phyloP scores from a whole-genome alignment of 352 stramenopile genomes.

The Globisporangium megalacanthum region DNA sequence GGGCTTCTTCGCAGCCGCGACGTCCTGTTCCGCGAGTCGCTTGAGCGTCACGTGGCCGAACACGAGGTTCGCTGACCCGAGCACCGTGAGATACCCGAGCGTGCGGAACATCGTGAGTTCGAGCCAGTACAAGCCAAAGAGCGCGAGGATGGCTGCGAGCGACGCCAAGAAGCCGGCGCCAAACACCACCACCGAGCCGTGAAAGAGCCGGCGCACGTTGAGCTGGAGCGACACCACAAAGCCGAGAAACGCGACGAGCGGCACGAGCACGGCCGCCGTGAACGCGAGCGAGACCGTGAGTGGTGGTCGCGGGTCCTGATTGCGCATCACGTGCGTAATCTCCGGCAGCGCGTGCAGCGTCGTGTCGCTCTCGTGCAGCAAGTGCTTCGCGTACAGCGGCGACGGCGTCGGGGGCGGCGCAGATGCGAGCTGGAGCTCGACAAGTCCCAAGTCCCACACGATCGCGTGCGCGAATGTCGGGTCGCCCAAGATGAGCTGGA shows the following conservation, averaged over 20 bases:
- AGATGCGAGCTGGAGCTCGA: conserved; percentile 64
- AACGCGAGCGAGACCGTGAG: conserved; percentile 68
- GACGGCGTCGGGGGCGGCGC: conserved; percentile 52
- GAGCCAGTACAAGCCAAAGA: conserved; percentile 86
- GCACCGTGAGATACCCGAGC: conserved; percentile 61
- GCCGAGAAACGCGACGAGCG: conserved; percentile 53
- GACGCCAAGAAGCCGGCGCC: conserved; percentile 70
- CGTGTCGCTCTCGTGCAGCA: conserved; percentile 85
- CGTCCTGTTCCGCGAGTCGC: conserved; percentile 38
- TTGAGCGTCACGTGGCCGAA: conserved; percentile 79
- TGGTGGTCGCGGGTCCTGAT: conserved; percentile 61
- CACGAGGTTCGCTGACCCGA: conserved; percentile 49
- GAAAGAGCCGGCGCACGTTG: conserved; percentile 69
- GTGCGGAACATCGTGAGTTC: conserved; percentile 87
- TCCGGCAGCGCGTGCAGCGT: conserved; percentile 80
- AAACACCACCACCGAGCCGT: conserved; percentile 57
- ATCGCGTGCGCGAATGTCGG: conserved; percentile 73
- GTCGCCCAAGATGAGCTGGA: conserved; percentile 75
- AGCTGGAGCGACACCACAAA: conserved; percentile 54
- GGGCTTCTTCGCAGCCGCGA: conserved; percentile 29
- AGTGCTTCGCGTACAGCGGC: conserved; percentile 82
- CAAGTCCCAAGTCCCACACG: conserved; percentile 59
- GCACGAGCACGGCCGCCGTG: conserved; percentile 52
- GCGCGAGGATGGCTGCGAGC: conserved; percentile 61
- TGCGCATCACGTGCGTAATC: conserved; percentile 85